Evolutionary conservation across 331 rosid species (phyloP).

Genomic region (Rosa hybrid): DNA sequence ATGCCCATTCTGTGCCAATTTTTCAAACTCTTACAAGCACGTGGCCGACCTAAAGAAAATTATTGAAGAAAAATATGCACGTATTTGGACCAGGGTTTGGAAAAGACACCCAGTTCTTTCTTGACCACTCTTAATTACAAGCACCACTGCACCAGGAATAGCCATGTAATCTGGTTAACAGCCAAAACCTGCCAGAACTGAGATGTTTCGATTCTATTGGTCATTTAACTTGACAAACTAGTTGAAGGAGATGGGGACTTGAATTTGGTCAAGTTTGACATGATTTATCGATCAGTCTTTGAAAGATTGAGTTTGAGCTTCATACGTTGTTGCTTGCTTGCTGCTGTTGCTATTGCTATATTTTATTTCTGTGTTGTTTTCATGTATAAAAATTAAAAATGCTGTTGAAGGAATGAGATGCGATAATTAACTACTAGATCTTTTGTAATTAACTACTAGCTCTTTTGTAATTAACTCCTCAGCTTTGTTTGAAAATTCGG

Average conservation of each 20-base stretch:
- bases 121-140: neutral
- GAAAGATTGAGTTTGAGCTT: too few species aligned
- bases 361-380: too few species aligned
- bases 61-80: neutral
- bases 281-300: neutral
- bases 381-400: too few species aligned
- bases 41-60: neutral
- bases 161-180: neutral
- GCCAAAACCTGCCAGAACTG: constrained; percentile 1
- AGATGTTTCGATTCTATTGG: neutral
- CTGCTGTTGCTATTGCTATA: too few species aligned
- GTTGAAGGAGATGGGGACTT: neutral
- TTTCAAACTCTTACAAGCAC: constrained; percentile 3
- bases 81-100: constrained; percentile 19
- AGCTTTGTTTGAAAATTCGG: too few species aligned
- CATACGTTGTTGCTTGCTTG: too few species aligned
- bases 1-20: neutral
- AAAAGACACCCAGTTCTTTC: neutral
- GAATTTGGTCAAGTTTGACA: neutral
- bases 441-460: too few species aligned
- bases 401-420: too few species aligned
- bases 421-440: too few species aligned
- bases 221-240: constrained; percentile 5
- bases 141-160: neutral
- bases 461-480: too few species aligned